phyloP scores from a whole-genome alignment of 163 green algal genomes.

The Volvox carteri region DNA sequence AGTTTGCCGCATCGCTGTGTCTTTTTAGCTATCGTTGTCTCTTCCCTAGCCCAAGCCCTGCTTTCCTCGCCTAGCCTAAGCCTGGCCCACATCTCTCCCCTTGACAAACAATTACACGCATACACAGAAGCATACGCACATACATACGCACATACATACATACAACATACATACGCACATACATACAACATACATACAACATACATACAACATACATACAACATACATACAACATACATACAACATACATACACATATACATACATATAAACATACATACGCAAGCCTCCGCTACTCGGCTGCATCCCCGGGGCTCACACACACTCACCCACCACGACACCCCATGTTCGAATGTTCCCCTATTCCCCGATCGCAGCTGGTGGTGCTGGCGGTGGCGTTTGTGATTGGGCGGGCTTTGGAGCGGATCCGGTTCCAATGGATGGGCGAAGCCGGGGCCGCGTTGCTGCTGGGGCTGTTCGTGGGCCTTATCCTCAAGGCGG shows the following conservation, averaged over 20 bases:
- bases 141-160: too few species aligned
- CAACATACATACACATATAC: too few species aligned
- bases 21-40: too few species aligned
- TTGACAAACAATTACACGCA: neutral
- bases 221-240: too few species aligned
- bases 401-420: conserved; percentile 54
- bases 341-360: neutral
- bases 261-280: neutral
- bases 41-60: too few species aligned
- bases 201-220: too few species aligned
- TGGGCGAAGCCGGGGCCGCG: conserved; percentile 62
- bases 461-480: conserved; percentile 58
- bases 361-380: conserved; percentile 36
- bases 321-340: neutral
- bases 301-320: neutral
- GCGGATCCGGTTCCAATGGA: conserved; percentile 53
- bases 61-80: too few species aligned
- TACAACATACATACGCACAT: too few species aligned
- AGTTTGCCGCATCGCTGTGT: neutral
- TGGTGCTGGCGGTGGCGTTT: conserved; percentile 54
- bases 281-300: neutral
- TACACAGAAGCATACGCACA: neutral
- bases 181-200: too few species aligned
- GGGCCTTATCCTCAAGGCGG: conserved; percentile 41
- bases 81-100: neutral